phyloP scores from a whole-genome alignment of 768 basidiomycete genomes.

The Mycena epipterygia region DNA sequence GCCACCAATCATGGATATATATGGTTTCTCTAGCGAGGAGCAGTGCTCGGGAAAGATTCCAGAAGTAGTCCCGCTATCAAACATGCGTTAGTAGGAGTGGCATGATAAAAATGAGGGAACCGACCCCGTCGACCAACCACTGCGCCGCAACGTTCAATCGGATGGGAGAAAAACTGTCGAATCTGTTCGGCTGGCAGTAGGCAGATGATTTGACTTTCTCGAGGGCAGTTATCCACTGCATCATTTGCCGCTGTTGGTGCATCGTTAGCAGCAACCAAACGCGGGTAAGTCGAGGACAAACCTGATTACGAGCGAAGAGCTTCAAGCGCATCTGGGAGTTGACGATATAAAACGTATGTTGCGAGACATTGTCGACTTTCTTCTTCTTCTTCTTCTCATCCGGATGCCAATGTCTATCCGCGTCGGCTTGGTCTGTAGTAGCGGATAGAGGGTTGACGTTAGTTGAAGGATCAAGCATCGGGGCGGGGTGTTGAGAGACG shows the following conservation, averaged over 20 bases:
- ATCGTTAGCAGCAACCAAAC: slow-evolving; percentile 16
- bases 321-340: slow-evolving; percentile 94
- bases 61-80: slow-evolving; percentile 94
- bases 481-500: slow-evolving; percentile 58
- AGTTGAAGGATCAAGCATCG: slow-evolving; percentile 89
- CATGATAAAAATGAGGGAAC: slow-evolving; percentile 43
- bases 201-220: slow-evolving; percentile 86
- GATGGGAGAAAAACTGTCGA: slow-evolving; percentile 94
- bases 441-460: slow-evolving; percentile 69
- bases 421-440: slow-evolving; percentile 42
- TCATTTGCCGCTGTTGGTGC: slow-evolving; percentile 86
- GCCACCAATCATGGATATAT: slow-evolving; percentile 99
- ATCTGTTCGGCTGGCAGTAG: slow-evolving; percentile 87
- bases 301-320: slow-evolving; percentile 89
- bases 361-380: slow-evolving; percentile 76
- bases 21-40: slow-evolving; percentile 89
- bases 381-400: slow-evolving; percentile 64
- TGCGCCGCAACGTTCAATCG: slow-evolving; percentile 94
- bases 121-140: slow-evolving; percentile 97
- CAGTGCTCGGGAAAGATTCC: slow-evolving; percentile 95
- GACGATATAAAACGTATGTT: slow-evolving; percentile 94
- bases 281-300: slow-evolving; percentile 43
- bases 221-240: slow-evolving; percentile 95
- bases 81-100: slow-evolving; percentile 20
- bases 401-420: slow-evolving; percentile 42